A percentile compares a stretch with the other conserved stretches of the same genome.
Evolutionary conservation across 306 rosid species (phyloP).

Genomic region (Arachis hypogaea): DNA sequence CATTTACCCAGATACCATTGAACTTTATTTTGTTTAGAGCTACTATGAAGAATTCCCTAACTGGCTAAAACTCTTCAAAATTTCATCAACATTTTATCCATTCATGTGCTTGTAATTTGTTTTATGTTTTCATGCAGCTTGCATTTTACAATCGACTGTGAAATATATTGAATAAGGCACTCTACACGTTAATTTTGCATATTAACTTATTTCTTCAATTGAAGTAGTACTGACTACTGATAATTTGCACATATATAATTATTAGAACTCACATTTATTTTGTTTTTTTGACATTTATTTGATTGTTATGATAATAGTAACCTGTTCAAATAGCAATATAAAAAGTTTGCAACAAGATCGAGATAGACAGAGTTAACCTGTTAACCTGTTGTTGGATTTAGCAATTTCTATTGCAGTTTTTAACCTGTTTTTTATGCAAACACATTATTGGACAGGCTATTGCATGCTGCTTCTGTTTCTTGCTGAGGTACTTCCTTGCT

Average conservation of each 20-base stretch:
- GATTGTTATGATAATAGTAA: not conserved
- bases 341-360: not conserved
- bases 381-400: too few species aligned
- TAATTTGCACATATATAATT: not conserved
- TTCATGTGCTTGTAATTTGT: not conserved
- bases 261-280: not conserved
- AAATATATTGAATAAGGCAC: not conserved
- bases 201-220: not conserved
- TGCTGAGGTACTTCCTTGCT: slow-evolving; percentile 80
- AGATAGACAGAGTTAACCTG: too few species aligned
- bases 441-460: slow-evolving; percentile 55
- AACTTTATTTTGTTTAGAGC: not conserved
- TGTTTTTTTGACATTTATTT: not conserved
- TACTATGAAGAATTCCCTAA: not conserved
- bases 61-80: not conserved
- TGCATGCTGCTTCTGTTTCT: slow-evolving; percentile 84
- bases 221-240: not conserved
- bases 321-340: not conserved
- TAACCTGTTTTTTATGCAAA: slow-evolving; percentile 1
- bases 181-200: not conserved
- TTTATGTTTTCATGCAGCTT: not conserved
- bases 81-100: not conserved
- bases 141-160: slow-evolving; percentile 9
- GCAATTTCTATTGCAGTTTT: not conserved
- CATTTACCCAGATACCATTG: not conserved